phyloP scores from a whole-genome alignment of 352 stramenopile species.

The Phytophthora agathidicida region DNA sequence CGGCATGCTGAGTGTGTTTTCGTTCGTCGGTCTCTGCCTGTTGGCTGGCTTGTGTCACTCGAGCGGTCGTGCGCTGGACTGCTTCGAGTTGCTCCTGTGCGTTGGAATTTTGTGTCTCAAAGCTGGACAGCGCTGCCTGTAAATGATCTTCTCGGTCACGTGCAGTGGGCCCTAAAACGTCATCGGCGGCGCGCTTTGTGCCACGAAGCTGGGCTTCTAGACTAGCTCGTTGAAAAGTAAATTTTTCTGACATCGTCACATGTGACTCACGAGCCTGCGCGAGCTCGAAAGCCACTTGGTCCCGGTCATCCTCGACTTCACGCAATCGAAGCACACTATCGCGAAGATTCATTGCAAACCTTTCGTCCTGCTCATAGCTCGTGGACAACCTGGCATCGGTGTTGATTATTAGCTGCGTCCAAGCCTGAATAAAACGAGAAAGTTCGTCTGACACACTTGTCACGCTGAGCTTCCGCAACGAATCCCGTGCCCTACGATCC shows the following conservation, averaged over 20 bases:
- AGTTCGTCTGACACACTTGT: conserved; percentile 47
- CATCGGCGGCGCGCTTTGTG: conserved; percentile 41
- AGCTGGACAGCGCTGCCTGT: conserved; percentile 40
- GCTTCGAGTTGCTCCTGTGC: conserved; percentile 44
- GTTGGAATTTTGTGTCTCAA: conserved; percentile 44
- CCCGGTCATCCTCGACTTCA: conserved; percentile 66
- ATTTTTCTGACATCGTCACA: conserved; percentile 30
- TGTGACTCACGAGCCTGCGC: conserved; percentile 40
- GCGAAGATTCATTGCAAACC: conserved; percentile 29
- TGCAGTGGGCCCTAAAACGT: conserved; percentile 39
- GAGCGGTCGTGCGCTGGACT: conserved; percentile 31
- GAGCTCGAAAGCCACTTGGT: conserved; percentile 70
- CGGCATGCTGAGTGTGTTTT: conserved; percentile 47
- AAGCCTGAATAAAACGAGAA: conserved; percentile 39
- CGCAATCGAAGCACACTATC: conserved; percentile 63
- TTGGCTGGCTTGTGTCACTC: conserved; percentile 47
- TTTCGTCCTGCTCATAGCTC: conserved; percentile 65
- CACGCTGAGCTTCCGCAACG: conserved; percentile 43
- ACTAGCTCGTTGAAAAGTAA: conserved; percentile 35
- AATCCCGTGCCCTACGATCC: conserved; percentile 46
- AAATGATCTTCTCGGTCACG: conserved; percentile 55
- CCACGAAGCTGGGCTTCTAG: conserved; percentile 58
- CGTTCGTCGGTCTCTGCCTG: conserved; percentile 57
- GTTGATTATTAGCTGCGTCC: conserved; percentile 49
- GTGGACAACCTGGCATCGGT: conserved; percentile 47